phyloP scores from a whole-genome alignment of 2,329 filamentous ascomycete species.

The Pseudogymnoascus sp. region DNA sequence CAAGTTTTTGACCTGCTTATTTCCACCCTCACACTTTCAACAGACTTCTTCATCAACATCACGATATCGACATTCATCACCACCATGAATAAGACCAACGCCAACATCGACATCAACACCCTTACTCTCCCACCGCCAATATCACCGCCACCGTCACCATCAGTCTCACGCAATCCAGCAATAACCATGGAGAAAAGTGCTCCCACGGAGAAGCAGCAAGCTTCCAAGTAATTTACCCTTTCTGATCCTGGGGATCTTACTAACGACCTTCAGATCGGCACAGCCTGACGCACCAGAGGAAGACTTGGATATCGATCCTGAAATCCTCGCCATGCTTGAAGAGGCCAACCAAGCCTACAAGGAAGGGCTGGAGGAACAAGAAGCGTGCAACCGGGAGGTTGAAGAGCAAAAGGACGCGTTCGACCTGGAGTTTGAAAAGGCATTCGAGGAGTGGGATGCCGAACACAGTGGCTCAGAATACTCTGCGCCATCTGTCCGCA shows the following conservation, averaged over 20 bases:
- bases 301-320: not conserved
- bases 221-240: not conserved
- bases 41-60: not conserved
- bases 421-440: not conserved
- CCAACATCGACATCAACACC: not conserved
- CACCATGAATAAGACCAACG: not conserved
- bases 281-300: not conserved
- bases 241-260: not conserved
- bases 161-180: not conserved
- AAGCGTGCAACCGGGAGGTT: not conserved
- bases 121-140: not conserved
- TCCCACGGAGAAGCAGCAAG: not conserved
- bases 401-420: not conserved
- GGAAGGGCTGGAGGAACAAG: not conserved
- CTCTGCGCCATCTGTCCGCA: not conserved
- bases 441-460: not conserved
- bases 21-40: not conserved
- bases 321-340: conserved; percentile 2
- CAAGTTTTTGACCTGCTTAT: not conserved
- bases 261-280: not conserved
- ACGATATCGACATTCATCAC: not conserved
- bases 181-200: not conserved
- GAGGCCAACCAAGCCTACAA: not conserved
- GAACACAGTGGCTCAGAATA: not conserved
- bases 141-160: not conserved